A percentile compares a stretch with the other conserved stretches of the same genome.
These are phyloP conservation scores for Phytomonas francai DNA, from an alignment of 208 protist species.

Conservation along the genomic window DNA sequence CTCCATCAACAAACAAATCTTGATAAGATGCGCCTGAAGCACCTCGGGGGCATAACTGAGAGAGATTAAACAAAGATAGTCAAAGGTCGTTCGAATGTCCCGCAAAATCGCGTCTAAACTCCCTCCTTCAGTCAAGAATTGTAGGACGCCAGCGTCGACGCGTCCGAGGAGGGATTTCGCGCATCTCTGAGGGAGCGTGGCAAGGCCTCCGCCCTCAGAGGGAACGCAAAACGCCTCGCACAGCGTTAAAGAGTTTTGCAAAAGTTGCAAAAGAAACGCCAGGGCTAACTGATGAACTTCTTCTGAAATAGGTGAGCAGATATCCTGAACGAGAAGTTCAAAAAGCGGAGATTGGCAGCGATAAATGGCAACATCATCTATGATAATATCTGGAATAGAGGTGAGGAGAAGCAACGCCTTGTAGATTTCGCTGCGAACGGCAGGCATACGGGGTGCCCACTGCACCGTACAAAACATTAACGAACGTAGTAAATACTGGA, in stretches of 20 bases:
- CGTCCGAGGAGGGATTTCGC: constrained; percentile 31
- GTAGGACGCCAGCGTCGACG: constrained; percentile 40
- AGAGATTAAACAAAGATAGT: constrained; percentile 50
- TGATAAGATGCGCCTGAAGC: constrained; percentile 41
- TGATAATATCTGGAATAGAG: constrained; percentile 38
- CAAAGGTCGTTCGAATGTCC: constrained; percentile 47
- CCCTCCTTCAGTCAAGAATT: constrained; percentile 27
- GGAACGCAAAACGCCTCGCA: constrained; percentile 59
- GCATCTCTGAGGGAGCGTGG: constrained; percentile 32
- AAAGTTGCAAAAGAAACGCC: constrained; percentile 43
- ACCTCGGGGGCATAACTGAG: constrained; percentile 48
- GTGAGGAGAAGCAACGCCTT: constrained; percentile 39
- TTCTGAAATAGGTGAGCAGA: constrained; percentile 3
- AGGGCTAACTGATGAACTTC: constrained; percentile 25
- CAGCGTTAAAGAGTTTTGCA: constrained; percentile 52
- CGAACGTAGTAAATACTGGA: constrained; percentile 28
- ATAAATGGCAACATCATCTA: constrained; percentile 61
- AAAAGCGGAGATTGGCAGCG: constrained; percentile 55
- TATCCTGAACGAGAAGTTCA: constrained; percentile 50
- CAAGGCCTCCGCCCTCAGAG: constrained; percentile 15
- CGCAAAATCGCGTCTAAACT: constrained; percentile 23
- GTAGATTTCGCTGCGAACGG: constrained; percentile 51
- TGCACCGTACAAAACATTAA: constrained; percentile 47
- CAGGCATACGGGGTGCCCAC: constrained; percentile 38
- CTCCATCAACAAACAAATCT: constrained; percentile 48